Base-by-base conservation (phyloP, 176 grass and related monocot genomes). In the Oryza meridionalis region DNA sequence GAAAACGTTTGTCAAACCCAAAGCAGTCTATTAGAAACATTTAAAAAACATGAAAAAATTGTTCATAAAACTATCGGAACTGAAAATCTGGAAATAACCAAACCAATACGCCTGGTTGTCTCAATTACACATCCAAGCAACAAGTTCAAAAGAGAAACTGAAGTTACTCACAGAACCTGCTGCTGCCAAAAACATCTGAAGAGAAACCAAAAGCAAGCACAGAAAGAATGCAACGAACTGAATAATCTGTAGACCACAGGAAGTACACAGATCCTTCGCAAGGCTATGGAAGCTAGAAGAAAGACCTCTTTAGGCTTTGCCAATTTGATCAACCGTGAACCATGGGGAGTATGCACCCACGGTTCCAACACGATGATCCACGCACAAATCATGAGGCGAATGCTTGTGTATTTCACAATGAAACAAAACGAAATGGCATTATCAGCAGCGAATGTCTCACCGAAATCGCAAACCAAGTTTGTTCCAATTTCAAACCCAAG, bases 341-440 rank as follows among this genome's bases (percentile, higher is more conserved):
- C 0, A 0, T 69, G 58, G 2, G 44, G 24, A 12, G 6, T 65
- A 58, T 12, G 27, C 25, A 49, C 40, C 69, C 42, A 67, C 9
- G 33, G 22, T 25, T 83, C 27, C 29, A 79, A 38, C 45, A 19
- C 7, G 22, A 84, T 73, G 5, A 86, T 22, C 29, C 69, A 75
- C 33, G 69, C 55, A 37, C 67, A 42, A 86, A 71, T 31, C 27
- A 61, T 14, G 43, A 49, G 9, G 11, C 6, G 19, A 16, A 4
- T 21, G 26, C 21, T 84, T 43, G 31, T 26, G 5, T 2, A 12
- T 40, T 50, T 63, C 32, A 6, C 11, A 15, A 58, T 21, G 32
- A 63, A 67, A 67, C 26, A 63, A 84, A 66, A 80, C 38, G 42
- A 80, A 26, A 86, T 2, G 24, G 25, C 47, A 50, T 77, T 37